phyloP scores from a whole-genome alignment of 169 alveolate genomes.

The Theileria luwenshuni region DNA sequence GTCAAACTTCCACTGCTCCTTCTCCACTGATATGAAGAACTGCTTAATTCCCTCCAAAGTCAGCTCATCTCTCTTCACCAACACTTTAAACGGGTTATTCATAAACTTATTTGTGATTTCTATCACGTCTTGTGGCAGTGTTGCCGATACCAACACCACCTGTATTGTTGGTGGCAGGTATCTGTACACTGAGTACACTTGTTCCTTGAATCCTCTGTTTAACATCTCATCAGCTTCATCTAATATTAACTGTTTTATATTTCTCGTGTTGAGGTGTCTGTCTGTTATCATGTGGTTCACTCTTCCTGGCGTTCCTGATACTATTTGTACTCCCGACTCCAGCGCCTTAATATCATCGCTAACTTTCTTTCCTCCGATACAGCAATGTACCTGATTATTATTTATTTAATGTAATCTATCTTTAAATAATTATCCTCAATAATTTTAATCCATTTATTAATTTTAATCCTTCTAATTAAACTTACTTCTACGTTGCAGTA shows the following conservation, averaged over 20 bases:
- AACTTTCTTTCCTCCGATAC: slow-evolving; percentile 95
- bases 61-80: slow-evolving; percentile 97
- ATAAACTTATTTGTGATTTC: slow-evolving; percentile 96
- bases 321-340: slow-evolving; percentile 96
- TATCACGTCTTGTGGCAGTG: slow-evolving; percentile 96
- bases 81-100: slow-evolving; percentile 96
- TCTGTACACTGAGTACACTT: slow-evolving; percentile 94
- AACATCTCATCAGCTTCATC: slow-evolving; percentile 99
- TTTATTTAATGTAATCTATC: not conserved
- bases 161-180: slow-evolving; percentile 95
- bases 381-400: slow-evolving; percentile 83
- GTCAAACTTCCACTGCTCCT: slow-evolving; percentile 98
- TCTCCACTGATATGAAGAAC: slow-evolving; percentile 96
- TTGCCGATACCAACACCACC: slow-evolving; percentile 97
- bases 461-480: no score
- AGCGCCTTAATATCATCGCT: slow-evolving; percentile 95
- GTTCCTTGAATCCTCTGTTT: slow-evolving; percentile 95
- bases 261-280: slow-evolving; percentile 92
- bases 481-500: slow-evolving; percentile 88
- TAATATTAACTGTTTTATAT: slow-evolving; percentile 92
- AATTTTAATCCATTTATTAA: not conserved
- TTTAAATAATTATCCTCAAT: not conserved
- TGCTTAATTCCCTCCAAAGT: slow-evolving; percentile 98
- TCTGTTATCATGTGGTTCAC: slow-evolving; percentile 97
- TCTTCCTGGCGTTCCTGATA: slow-evolving; percentile 98